These are phyloP conservation scores for Globisporangium orthogonon DNA, from an alignment of 352 stramenopile species.

Conservation along the genomic window DNA sequence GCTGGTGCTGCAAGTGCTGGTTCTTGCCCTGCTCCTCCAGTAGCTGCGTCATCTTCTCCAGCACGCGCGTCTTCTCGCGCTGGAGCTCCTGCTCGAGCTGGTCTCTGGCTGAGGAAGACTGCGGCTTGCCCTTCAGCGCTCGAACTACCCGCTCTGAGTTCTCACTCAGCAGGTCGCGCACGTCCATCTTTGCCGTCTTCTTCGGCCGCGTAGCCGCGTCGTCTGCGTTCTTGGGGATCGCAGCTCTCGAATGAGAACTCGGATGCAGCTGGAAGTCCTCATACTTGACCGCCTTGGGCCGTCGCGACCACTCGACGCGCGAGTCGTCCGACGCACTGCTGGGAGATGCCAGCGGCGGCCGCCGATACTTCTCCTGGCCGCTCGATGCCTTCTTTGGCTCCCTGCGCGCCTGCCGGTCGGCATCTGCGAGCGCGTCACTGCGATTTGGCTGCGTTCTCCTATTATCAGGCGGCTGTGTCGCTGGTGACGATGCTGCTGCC, in stretches of 20 bases:
- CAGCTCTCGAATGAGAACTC: background rate
- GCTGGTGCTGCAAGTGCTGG: slow-evolving; percentile 39
- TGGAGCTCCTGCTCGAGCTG: slow-evolving; percentile 44
- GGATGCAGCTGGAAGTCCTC: background rate
- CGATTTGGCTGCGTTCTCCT: no score
- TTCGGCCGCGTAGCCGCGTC: background rate
- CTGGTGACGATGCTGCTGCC: background rate
- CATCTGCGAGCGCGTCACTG: background rate
- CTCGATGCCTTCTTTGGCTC: background rate
- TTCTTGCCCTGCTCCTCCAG: slow-evolving; percentile 61
- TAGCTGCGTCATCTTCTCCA: slow-evolving; percentile 64
- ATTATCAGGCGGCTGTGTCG: background rate
- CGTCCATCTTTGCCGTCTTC: slow-evolving; percentile 8
- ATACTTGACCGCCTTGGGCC: slow-evolving; percentile 1
- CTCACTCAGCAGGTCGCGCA: slow-evolving; percentile 13
- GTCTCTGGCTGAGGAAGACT: background rate
- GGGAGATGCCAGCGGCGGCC: slow-evolving; percentile 5
- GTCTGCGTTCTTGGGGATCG: no score
- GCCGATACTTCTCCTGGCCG: background rate
- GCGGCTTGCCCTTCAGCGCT: background rate
- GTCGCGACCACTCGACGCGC: slow-evolving; percentile 3
- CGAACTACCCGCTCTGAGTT: background rate
- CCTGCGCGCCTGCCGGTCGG: no score
- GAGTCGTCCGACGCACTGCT: slow-evolving; percentile 7
- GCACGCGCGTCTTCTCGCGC: slow-evolving; percentile 60